Percentiles rank a stretch among this genome's conserved stretches.
These are phyloP conservation scores for Leccinum cinnamomeum DNA, from an alignment of 1,284 basidiomycete genomes.

Conservation along the genomic window DNA sequence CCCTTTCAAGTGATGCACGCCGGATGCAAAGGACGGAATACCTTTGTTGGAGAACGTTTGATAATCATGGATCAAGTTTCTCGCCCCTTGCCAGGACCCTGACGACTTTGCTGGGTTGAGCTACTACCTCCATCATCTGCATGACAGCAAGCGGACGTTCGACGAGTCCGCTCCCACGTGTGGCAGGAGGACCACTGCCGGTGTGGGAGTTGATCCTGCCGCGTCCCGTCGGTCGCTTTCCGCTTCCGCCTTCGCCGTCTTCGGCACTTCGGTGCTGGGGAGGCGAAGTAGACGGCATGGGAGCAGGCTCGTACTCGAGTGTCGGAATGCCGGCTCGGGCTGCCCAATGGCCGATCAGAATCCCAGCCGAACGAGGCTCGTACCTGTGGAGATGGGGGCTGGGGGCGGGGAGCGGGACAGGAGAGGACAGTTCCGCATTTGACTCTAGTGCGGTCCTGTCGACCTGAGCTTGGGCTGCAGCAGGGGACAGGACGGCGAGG, in stretches of 20 bases:
- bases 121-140: conserved; percentile 73
- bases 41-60: conserved; percentile 16
- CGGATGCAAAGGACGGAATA: neutral
- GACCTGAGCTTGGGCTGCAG: conserved; percentile 37
- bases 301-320: conserved; percentile 52
- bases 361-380: conserved; percentile 63
- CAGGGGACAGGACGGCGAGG: conserved; percentile 52
- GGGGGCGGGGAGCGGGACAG: conserved; percentile 66
- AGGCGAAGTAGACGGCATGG: conserved; percentile 19
- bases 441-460: conserved; percentile 36
- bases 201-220: conserved; percentile 32
- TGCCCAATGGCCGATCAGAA: conserved; percentile 66
- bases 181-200: conserved; percentile 12
- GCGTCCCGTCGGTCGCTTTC: conserved; percentile 32
- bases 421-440: conserved; percentile 42
- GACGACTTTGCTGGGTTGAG: conserved; percentile 69
- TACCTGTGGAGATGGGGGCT: conserved; percentile 55
- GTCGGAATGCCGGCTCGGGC: conserved; percentile 56
- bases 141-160: conserved; percentile 70
- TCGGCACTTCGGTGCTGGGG: conserved; percentile 27
- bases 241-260: conserved; percentile 34
- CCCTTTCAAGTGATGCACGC: neutral
- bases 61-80: conserved; percentile 57
- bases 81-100: conserved; percentile 77
- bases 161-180: conserved; percentile 47